phyloP scores from a whole-genome alignment of 257 asterid genomes.

The Primulina tabacum region DNA sequence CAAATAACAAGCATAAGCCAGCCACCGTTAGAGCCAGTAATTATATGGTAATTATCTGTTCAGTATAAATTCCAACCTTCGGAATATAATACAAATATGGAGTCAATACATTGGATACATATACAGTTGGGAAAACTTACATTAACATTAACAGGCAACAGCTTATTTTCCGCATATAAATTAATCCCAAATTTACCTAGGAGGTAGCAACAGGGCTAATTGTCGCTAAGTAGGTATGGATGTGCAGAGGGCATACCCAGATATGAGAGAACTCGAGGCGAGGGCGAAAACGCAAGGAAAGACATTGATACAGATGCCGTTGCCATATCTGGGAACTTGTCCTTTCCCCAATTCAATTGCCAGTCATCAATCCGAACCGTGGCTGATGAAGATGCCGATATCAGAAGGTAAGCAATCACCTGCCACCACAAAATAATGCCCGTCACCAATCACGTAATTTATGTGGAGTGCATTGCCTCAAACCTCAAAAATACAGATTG shows the following conservation, averaged over 20 bases:
- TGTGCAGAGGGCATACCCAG: slow-evolving; percentile 71
- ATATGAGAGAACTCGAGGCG: slow-evolving; percentile 68
- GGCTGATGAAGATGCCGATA: slow-evolving; percentile 95
- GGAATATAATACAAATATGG: not conserved
- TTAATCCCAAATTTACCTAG: not conserved
- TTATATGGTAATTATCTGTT: not conserved
- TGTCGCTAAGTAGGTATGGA: slow-evolving; percentile 35
- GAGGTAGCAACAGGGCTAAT: not conserved
- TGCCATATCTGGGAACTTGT: slow-evolving; percentile 81
- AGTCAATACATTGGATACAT: not conserved
- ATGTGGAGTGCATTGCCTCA: not conserved
- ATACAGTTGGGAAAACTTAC: not conserved
- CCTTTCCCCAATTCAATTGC: slow-evolving; percentile 81
- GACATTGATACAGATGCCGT: slow-evolving; percentile 67
- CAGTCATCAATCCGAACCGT: slow-evolving; percentile 70
- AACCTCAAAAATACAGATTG: not conserved
- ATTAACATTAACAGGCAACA: not conserved
- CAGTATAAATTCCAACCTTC: too few relatives aligned
- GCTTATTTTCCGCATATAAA: not conserved
- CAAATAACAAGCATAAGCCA: not conserved
- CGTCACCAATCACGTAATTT: slow-evolving; percentile 2
- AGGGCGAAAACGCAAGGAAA: slow-evolving; percentile 75
- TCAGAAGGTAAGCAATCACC: slow-evolving; percentile 78
- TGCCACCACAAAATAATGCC: slow-evolving; percentile 30
- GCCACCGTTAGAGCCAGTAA: not conserved